Evolutionary conservation across 2,329 filamentous ascomycete genomes (phyloP), one percentile per base, ranked within the genome.

Genomic region (Epichloe gansuensis): DNA sequence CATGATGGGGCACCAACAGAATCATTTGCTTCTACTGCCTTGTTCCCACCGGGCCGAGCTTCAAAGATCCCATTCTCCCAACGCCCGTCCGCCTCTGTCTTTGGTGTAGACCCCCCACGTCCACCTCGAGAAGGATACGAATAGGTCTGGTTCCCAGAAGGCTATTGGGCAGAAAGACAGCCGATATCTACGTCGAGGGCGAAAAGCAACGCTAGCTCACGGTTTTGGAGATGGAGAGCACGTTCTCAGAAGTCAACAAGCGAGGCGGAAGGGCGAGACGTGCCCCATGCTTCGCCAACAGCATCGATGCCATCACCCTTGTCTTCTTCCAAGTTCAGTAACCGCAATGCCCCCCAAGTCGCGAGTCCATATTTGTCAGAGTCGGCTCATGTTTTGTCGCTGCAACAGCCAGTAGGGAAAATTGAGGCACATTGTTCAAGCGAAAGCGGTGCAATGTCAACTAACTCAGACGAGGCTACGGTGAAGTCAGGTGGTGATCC

Each of bases 121-220:
- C 71, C 74, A n/a, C 66, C 78, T 50, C 74, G 65, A 47, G 70
- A 74, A 44, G 77, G 78, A 41, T 71, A 65, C 59, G 78, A 82
- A 66, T 82, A 77, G 78, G 78, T 81, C 25, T 81, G 78, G 78
- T 81, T 78, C 60, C 78, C 78, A 1, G 74, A 73, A 49, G 78
- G 78, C 5, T 82, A 79, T 60, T 81, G 77, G 78, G 78, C 78
- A n/a, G 78, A 81, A 63, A 70, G 78, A n/a, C 67, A 73, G 46
- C 52, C 27, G 23, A 56, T 61, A 48, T 45, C 40, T 49, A 47
- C 54, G 4, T 59, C 63, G 1, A 59, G 61, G 15, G 62, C 47
- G 13, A 66, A 66, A 56, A 68, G 64, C 49, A 68, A 58, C 49
- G 60, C 64, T 25, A 63, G 60, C 27, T 64, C 60, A 21, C 64